Base-by-base conservation (phyloP, 768 basidiomycete species). In the Trametes cubensis region DNA sequence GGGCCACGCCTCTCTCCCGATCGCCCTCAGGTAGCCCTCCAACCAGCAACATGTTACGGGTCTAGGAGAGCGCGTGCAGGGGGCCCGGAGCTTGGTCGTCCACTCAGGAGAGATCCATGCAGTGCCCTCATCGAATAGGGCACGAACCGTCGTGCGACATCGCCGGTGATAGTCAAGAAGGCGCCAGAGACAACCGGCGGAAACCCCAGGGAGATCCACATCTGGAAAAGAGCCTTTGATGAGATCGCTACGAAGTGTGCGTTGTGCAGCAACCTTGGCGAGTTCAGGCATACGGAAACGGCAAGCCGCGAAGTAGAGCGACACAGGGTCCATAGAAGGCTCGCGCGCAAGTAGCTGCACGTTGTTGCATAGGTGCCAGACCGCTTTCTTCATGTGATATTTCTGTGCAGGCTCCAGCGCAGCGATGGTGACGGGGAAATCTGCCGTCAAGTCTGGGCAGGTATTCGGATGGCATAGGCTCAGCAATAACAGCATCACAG, bases 401-500 rank as follows among this genome's bases (percentile, higher is more conserved):
- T 61, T 65, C 41, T 40, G 34, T 7, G 63, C 63, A 7, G 59
- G 54, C 13, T 6, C 18, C 1, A 56, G 26, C 0, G 23, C 26
- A 2, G 25, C 21, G n/a, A 14, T 2, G 5, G 60, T 49, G 13
- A 38, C 46, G 7, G 4, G 18, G 38, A 41, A 14, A 6, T 40
- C 30, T 0, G 21, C 30, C 0, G 21, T 40, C 15, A 41, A 26
- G 1, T 34, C 30, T 26, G 47, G n/a, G 7, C 10, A 3, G 15
- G 8, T 23, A 14, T 26, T 10, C 34, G 59, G 63, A 25, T 60
- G 30, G 15, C 30, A 60, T 11, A 53, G 57, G 73, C 68, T 65
- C 55, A 77, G 60, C 38, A 77, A 66, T 52, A 59, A 62, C 28
- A 70, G 64, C 48, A 78, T 38, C 17, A 61, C 61, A 18, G 34